phyloP scores from a whole-genome alignment of 2,329 filamentous ascomycete genomes.

The Neonectria punicea region DNA sequence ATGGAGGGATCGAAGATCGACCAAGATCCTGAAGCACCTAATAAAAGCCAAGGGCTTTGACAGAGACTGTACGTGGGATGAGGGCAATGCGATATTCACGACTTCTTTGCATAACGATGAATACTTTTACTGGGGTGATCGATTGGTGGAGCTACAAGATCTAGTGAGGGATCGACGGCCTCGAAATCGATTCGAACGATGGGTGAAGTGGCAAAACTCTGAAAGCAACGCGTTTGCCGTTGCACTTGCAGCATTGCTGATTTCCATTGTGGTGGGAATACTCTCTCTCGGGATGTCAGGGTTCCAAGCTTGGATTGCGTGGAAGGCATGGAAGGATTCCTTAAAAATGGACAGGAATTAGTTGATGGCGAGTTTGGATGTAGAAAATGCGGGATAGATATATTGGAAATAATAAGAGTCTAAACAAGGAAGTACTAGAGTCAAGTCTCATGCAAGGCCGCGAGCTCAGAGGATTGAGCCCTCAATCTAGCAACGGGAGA shows the following conservation, averaged over 20 bases:
- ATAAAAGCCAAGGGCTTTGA: constrained; percentile 5
- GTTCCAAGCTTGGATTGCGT: constrained; percentile 26
- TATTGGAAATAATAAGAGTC: no score
- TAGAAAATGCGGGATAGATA: no score
- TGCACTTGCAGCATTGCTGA: constrained; percentile 18
- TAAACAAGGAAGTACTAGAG: no score
- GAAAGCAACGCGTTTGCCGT: constrained; percentile 27
- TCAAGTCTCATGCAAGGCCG: no score
- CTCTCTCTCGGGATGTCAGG: constrained; percentile 12
- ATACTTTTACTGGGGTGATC: constrained; percentile 25
- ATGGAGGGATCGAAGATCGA: constrained; percentile 5
- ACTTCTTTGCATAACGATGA: neutral
- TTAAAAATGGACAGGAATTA: neutral
- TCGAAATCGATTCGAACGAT: constrained; percentile 17
- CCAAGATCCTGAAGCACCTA: neutral
- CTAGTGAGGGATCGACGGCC: constrained; percentile 13
- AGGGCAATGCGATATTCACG: neutral
- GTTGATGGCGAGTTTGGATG: neutral
- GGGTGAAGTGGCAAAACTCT: constrained; percentile 25
- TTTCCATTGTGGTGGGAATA: constrained; percentile 23
- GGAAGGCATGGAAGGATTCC: constrained; percentile 18
- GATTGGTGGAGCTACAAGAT: constrained; percentile 17
- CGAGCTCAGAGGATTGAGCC: no score
- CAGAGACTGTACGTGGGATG: neutral
- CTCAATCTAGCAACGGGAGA: no score